Percentiles rank a stretch among this genome's conserved stretches.
Conservation (phyloP, 108 stramenopile genomes). For the Mediolabrus comicus region DNA sequence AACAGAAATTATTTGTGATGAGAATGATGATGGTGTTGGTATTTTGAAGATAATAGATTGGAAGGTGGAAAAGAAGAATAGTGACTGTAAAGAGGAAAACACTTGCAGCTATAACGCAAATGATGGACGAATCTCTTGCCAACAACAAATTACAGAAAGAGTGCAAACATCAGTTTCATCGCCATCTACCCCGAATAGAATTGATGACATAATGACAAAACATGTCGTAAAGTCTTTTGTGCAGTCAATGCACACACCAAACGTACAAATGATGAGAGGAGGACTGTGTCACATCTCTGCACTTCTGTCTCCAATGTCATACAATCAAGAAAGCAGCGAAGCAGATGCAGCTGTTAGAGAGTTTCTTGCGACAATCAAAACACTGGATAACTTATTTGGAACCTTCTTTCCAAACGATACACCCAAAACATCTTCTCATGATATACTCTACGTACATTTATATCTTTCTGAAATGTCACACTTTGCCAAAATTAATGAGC, state of each 20-base stretch:
- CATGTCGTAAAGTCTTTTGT: neutral
- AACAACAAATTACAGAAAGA: conserved; percentile 6
- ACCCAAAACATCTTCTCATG: conserved; percentile 51
- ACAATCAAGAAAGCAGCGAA: conserved; percentile 45
- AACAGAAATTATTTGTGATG: conserved; percentile 67
- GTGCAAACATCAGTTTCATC: neutral
- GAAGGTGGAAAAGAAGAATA: conserved; percentile 73
- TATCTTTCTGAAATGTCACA: conserved; percentile 90
- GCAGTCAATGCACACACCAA: conserved; percentile 40
- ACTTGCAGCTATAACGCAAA: neutral
- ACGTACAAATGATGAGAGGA: conserved; percentile 51
- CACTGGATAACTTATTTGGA: conserved; percentile 32
- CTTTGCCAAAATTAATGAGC: conserved; percentile 86
- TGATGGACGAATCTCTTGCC: neutral
- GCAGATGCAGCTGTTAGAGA: conserved; percentile 57
- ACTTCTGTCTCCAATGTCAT: conserved; percentile 58
- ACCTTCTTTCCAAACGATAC: conserved; percentile 8
- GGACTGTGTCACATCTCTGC: conserved; percentile 74
- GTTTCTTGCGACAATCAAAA: conserved; percentile 51
- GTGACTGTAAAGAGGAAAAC: conserved; percentile 11
- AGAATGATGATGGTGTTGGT: conserved; percentile 80
- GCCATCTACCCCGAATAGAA: neutral
- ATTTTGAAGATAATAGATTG: conserved; percentile 72
- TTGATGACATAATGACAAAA: neutral
- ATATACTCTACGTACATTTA: conserved; percentile 92